phyloP scores from a whole-genome alignment of 2,329 filamentous ascomycete species.

The Leptographium procerum region DNA sequence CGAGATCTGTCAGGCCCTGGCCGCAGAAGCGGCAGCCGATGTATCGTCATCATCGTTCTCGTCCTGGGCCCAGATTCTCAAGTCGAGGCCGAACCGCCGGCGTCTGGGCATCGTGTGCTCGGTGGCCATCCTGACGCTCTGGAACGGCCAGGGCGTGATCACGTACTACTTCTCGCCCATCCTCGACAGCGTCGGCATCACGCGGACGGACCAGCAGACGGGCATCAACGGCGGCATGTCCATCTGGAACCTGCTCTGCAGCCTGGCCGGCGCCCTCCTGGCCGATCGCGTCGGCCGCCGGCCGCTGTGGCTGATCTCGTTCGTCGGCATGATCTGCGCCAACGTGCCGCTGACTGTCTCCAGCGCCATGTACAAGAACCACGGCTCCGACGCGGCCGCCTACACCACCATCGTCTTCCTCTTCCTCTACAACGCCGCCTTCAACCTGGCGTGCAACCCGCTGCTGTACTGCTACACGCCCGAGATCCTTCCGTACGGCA shows the following conservation, averaged over 20 bases:
- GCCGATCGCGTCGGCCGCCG: constrained; percentile 20
- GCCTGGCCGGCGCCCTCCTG: constrained; percentile 22
- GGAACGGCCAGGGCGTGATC: constrained; percentile 42
- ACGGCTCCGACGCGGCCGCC: constrained; percentile 19
- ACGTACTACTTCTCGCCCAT: constrained; percentile 45
- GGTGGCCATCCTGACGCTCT: constrained; percentile 26
- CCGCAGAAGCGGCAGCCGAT: constrained; percentile 33
- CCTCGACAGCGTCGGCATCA: constrained; percentile 48
- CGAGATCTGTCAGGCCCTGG: constrained; percentile 52
- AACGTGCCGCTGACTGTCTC: constrained; percentile 22
- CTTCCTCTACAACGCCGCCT: constrained; percentile 27
- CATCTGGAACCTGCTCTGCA: constrained; percentile 23
- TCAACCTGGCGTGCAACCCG: constrained; percentile 25
- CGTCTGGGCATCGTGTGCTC: constrained; percentile 22
- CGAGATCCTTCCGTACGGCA: constrained; percentile 23
- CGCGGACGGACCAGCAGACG: constrained; percentile 8
- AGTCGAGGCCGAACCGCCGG: constrained; percentile 16
- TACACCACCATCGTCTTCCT: constrained; percentile 29
- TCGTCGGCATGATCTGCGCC: constrained; percentile 21
- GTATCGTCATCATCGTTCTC: no score
- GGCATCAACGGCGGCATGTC: not conserved
- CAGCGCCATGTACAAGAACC: constrained; percentile 24
- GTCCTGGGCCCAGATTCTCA: no score
- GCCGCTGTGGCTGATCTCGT: constrained; percentile 24
- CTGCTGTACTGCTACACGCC: constrained; percentile 26